Evolutionary conservation across 2,329 filamentous ascomycete genomes (phyloP), one percentile per base, ranked within the genome.

Genomic region (Ascochyta clinopodiicola): DNA sequence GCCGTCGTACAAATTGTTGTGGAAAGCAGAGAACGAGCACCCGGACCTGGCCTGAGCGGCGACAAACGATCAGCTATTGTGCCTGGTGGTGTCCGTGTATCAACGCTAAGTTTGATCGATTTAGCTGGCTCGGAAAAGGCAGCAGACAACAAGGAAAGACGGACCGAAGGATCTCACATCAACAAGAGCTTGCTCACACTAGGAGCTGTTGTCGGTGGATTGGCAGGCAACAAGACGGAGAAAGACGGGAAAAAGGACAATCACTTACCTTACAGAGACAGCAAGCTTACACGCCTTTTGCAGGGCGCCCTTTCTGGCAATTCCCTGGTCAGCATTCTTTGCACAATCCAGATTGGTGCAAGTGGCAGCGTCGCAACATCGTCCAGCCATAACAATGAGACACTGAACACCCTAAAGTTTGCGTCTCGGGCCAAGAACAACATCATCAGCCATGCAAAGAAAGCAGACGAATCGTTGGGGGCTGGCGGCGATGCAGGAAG

Each of bases 1-100:
- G 95, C 95, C 0, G 95, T 99, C 19, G 95, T 99, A 34, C 95
- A 99, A 75, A 99, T 99, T 65, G 94, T 99, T 2, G 95, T 99
- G 12, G 95, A 99, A 75, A 97, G 93, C 72, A 86, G 95, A 75
- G 94, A 97, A 75, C 89, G 95, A 42, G 86, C 88, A 37, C 86
- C 91, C 0, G 82, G 83, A 1, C 60, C 63, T 21, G 67, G 73
- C 21, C 66, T 78, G 8, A 77, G 79, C 44, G 76, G 74, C 12
- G 77, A 72, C 51, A 78, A 77, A 58, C 73, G 76, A 29, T 66
- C 70, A 17, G 72, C 74, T 24, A 75, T 77, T 22, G 66, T 71
- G 40, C 93, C 94, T 1, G 94, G 94, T 45, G 95, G 95, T 56
- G 95, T 99, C 6, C 88, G 95, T 45, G 95, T 99, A 5, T 98